Percentiles rank a stretch among this genome's conserved stretches.
Evolutionary conservation across 345 rosid species (phyloP).

Genomic region (Syzygium oleosum): DNA sequence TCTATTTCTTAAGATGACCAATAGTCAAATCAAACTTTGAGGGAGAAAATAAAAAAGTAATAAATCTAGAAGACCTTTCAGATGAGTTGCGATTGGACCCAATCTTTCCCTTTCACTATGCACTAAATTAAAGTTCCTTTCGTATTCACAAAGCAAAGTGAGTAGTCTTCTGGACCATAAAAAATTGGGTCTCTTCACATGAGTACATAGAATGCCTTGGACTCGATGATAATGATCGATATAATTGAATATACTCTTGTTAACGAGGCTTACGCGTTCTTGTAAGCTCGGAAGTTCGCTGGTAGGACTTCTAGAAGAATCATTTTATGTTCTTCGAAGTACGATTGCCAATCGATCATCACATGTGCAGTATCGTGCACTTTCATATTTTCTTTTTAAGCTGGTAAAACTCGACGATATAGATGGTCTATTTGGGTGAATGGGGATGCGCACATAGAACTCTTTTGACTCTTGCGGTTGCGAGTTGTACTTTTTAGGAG

Average conservation of each 20-base stretch:
- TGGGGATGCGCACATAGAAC: not conserved
- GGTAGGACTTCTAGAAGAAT: not conserved
- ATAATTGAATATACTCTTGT: not conserved
- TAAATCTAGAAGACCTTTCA: not conserved
- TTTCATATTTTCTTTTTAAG: not conserved
- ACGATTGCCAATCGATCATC: rapidly evolving
- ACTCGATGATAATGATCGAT: not conserved
- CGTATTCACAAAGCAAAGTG: not conserved
- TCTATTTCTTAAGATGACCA: not conserved
- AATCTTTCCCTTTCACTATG: not conserved
- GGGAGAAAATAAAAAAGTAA: not conserved
- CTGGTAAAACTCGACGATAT: no score
- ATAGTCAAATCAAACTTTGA: not conserved
- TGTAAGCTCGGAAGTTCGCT: not conserved
- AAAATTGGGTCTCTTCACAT: not conserved
- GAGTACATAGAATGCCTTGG: not conserved
- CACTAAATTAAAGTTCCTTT: not conserved
- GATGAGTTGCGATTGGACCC: not conserved
- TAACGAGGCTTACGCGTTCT: not conserved
- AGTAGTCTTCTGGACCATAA: not conserved
- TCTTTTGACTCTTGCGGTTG: not conserved
- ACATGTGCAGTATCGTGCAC: not conserved
- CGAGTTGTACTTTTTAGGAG: no score
- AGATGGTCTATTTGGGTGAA: not conserved
- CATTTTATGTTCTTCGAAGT: not conserved